A percentile compares a stretch with the other conserved stretches of the same genome.
Evolutionary conservation across 2,329 filamentous ascomycete species (phyloP).

Genomic region (Elsinoe arachidis): DNA sequence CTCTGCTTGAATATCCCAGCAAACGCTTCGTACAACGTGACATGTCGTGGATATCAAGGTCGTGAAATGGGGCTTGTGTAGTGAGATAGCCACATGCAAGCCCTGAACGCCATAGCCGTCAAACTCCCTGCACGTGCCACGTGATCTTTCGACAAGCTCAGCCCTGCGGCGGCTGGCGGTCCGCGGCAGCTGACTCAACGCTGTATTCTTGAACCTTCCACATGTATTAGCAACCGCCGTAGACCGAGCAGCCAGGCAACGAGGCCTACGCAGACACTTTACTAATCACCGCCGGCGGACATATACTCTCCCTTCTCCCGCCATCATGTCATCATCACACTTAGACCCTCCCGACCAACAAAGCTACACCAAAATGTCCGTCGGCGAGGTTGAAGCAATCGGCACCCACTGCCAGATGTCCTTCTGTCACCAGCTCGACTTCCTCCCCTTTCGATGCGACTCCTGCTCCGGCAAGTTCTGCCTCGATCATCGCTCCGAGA

Average conservation of each 20-base stretch:
- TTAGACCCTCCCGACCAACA: conserved; percentile 33
- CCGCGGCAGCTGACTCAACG: background rate
- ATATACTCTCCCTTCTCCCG: conserved; percentile 1
- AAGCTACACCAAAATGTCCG: conserved; percentile 64
- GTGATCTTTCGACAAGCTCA: background rate
- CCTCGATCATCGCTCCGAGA: conserved; percentile 85
- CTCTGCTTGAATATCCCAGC: too few species aligned
- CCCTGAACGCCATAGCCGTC: background rate
- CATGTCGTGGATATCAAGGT: too few species aligned
- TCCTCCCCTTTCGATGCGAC: conserved; percentile 89
- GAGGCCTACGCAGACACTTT: background rate
- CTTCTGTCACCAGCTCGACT: conserved; percentile 92
- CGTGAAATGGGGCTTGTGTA: too few species aligned
- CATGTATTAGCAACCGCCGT: background rate
- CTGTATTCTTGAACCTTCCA: conserved; percentile 8
- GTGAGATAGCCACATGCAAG: too few species aligned
- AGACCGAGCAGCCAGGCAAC: background rate
- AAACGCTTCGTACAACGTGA: too few species aligned
- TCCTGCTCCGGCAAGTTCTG: conserved; percentile 73
- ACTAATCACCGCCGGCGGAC: conserved; percentile 2
- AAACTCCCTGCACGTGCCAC: background rate
- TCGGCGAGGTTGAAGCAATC: conserved; percentile 71
- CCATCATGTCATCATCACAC: conserved; percentile 36
- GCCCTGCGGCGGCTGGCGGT: too few species aligned
- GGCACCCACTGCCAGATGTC: conserved; percentile 84